phyloP scores from a whole-genome alignment of 2,329 filamentous ascomycete species.

The Pseudogymnoascus sp. region DNA sequence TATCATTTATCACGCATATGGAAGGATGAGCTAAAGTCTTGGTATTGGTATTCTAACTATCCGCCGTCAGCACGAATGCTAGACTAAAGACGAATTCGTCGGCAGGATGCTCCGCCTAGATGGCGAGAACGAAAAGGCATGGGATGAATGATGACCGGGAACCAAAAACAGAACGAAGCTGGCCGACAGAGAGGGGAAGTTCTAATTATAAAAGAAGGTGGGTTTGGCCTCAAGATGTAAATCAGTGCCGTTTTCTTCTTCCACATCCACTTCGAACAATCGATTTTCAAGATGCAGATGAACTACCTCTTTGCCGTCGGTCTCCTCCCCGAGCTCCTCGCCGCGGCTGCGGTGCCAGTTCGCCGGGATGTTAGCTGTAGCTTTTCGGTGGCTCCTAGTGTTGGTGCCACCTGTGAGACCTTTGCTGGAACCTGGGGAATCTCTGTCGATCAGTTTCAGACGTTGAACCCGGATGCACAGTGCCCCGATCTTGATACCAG shows the following conservation, averaged over 20 bases:
- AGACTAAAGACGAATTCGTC: no score
- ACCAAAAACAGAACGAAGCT: no score
- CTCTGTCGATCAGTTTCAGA: conserved; percentile 19
- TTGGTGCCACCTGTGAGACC: conserved; percentile 25
- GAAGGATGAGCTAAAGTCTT: no score
- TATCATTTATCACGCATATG: no score
- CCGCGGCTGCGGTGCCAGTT: conserved; percentile 9
- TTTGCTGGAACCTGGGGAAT: conserved; percentile 24
- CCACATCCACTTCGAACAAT: background rate
- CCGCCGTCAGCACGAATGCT: no score
- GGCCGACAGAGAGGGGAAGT: no score
- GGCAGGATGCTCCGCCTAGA: no score
- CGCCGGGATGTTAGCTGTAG: conserved; percentile 17
- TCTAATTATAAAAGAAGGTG: no score
- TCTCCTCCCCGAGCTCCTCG: conserved; percentile 9
- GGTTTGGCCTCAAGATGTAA: background rate
- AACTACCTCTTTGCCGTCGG: conserved; percentile 8
- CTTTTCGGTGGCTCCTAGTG: conserved; percentile 15
- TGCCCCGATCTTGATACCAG: conserved; percentile 21
- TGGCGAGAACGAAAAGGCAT: no score
- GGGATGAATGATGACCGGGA: no score
- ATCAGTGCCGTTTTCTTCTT: no score
- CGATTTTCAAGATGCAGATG: conserved; percentile 12
- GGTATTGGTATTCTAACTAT: no score
- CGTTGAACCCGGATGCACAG: conserved; percentile 24